A percentile compares a stretch with the other conserved stretches of the same genome.
Evolutionary conservation across 371 early-diverging fungal genomes (phyloP).

Genomic region (Mortierella sp.): DNA sequence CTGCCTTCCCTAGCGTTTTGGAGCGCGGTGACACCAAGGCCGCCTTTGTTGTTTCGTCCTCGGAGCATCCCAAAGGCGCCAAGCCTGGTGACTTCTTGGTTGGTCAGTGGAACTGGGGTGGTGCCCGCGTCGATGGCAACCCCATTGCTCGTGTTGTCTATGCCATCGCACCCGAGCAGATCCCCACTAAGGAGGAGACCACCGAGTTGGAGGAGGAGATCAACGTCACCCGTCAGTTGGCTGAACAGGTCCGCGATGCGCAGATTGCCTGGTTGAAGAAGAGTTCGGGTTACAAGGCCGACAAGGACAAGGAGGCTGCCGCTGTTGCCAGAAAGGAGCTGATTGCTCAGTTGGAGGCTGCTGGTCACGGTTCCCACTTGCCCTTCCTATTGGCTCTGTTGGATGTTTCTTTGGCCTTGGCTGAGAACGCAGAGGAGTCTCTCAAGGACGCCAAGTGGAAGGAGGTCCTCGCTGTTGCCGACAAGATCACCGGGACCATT

Average conservation of each 20-base stretch:
- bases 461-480: conserved; percentile 66
- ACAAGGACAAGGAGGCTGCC: conserved; percentile 64
- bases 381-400: conserved; percentile 66
- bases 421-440: conserved; percentile 68
- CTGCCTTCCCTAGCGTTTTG: conserved; percentile 56
- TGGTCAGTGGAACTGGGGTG: conserved; percentile 75
- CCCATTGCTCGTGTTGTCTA: conserved; percentile 74
- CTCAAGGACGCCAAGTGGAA: conserved; percentile 63
- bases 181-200: conserved; percentile 58
- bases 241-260: conserved; percentile 82
- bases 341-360: conserved; percentile 70
- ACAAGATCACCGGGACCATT: conserved; percentile 68
- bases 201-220: conserved; percentile 63
- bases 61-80: conserved; percentile 77
- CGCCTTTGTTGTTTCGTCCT: conserved; percentile 64
- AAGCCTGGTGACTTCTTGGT: conserved; percentile 85
- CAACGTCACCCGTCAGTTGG: conserved; percentile 69
- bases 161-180: conserved; percentile 67
- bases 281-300: conserved; percentile 56
- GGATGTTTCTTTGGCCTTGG: conserved; percentile 70
- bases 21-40: conserved; percentile 64
- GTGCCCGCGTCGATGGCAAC: conserved; percentile 66
- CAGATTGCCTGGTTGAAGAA: conserved; percentile 88
- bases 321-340: conserved; percentile 71
- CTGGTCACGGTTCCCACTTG: conserved; percentile 65